Evolutionary conservation across 306 rosid species (phyloP).

Genomic region (Cyclanthera cordifolia): DNA sequence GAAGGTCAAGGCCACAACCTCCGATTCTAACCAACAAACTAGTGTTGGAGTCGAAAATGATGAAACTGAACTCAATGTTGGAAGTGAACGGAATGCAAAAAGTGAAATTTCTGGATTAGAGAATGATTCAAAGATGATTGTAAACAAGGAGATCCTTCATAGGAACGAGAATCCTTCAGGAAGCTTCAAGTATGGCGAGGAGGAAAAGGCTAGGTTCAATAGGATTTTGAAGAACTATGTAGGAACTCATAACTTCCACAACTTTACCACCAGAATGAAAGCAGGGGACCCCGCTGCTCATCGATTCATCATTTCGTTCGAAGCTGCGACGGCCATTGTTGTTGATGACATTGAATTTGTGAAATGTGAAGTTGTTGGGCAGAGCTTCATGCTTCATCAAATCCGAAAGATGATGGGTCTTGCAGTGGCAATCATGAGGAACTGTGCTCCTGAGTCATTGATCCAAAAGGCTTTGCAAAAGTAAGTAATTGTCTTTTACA

Average conservation of each 20-base stretch:
- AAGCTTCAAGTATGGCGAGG: constrained; percentile 50
- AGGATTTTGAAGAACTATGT: constrained; percentile 50
- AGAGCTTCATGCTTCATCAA: constrained; percentile 99
- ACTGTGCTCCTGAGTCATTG: constrained; percentile 62
- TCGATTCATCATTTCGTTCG: constrained; percentile 62
- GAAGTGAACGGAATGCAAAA: constrained; percentile 15
- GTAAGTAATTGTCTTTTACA: constrained; percentile 29
- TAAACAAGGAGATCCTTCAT: constrained; percentile 24
- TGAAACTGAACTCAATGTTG: constrained; percentile 26
- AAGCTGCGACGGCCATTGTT: constrained; percentile 31
- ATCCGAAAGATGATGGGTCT: constrained; percentile 89
- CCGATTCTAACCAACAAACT: constrained; percentile 20
- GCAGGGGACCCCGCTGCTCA: constrained; percentile 71
- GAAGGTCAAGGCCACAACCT: constrained; percentile 20
- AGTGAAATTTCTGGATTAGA: constrained; percentile 22
- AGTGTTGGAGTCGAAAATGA: constrained; percentile 18
- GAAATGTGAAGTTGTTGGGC: constrained; percentile 86
- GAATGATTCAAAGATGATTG: constrained; percentile 11
- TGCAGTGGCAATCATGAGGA: constrained; percentile 82
- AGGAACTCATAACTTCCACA: constrained; percentile 90
- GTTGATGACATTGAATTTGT: constrained; percentile 71
- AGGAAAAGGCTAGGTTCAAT: constrained; percentile 63
- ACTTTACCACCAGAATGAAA: constrained; percentile 88
- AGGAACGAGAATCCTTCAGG: constrained; percentile 24
- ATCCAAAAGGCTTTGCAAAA: constrained; percentile 56